Evolutionary conservation across 2,329 filamentous ascomycete species (phyloP), one percentile per base, ranked within the genome.

Genomic region (Triangularia setosa): DNA sequence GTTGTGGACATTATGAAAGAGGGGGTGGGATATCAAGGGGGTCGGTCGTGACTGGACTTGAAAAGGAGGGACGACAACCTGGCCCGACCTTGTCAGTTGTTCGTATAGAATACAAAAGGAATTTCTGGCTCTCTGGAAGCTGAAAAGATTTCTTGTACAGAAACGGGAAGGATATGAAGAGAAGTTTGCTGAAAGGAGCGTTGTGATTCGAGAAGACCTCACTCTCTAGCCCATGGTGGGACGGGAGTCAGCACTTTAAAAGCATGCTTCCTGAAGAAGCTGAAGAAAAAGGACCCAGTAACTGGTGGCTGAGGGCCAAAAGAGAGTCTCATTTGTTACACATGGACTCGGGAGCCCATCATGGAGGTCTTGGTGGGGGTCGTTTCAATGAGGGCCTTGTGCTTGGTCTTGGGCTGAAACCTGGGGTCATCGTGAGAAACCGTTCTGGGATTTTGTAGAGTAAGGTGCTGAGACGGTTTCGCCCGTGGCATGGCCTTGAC

Each of bases 181-280:
- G 25, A 6, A 18, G 16, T 44, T n/a, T 2, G 18, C 14, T n/a
- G 35, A 18, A 18, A 18, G 18, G n/a, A 44, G 35, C 5, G 35
- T 18, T 18, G 18, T 44, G 3, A 8, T 48, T 11, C n/a, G 11
- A 4, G 35, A 40, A 21, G 40, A 48, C 40, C 40, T 18, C 40
- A 21, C n/a, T 21, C 8, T 40, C 7, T 48, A n/a, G 40, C 40
- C n/a, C 8, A 48, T 48, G n/a, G 14, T 58, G 44, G 18, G 21
- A 25, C 23, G 21, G 18, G 58, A 60, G 40, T 58, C 55, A 40
- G 55, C 55, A 58, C 28, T 18, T 58, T n/a, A n/a, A 58, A 58
- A 58, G 4, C 27, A 14, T 23, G n/a, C 16, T 18, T 6, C 35
- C 3, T 30, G 11, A 8, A 21, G 27, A n/a, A 9, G 28, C 4